Evolutionary conservation across 306 rosid genomes (phyloP).

Genomic region (Prosopis cineraria): DNA sequence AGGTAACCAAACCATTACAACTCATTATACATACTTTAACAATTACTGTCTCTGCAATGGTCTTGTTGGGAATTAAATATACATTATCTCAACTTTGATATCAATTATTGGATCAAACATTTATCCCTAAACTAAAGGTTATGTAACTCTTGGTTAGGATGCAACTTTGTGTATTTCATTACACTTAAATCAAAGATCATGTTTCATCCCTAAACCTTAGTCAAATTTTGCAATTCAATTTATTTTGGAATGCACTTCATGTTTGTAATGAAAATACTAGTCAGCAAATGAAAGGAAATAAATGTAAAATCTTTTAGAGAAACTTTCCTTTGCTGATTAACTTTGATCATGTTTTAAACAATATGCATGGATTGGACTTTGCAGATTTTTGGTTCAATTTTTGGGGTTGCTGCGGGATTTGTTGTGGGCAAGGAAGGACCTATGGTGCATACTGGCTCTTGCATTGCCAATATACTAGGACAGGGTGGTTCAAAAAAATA

Average conservation of each 20-base stretch:
- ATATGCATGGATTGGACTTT: background rate
- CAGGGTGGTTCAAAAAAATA: background rate
- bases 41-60: too few relatives aligned
- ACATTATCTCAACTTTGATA: too few relatives aligned
- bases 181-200: too few relatives aligned
- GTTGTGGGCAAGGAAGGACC: background rate
- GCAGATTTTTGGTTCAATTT: background rate
- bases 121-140: too few relatives aligned
- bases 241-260: background rate
- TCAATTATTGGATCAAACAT: too few relatives aligned
- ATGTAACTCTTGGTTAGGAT: too few relatives aligned
- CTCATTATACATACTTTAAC: background rate
- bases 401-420: background rate
- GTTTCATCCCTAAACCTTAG: background rate
- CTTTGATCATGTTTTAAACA: too few relatives aligned
- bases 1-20: background rate
- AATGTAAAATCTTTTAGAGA: background rate
- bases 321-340: background rate
- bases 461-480: background rate
- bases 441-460: background rate
- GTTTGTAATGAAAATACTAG: background rate
- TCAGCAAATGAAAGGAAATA: background rate
- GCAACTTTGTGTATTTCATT: too few relatives aligned
- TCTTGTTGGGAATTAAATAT: too few relatives aligned
- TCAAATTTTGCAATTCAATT: background rate